phyloP scores from a whole-genome alignment of 768 basidiomycete genomes.

The Phaffia tasmanica region DNA sequence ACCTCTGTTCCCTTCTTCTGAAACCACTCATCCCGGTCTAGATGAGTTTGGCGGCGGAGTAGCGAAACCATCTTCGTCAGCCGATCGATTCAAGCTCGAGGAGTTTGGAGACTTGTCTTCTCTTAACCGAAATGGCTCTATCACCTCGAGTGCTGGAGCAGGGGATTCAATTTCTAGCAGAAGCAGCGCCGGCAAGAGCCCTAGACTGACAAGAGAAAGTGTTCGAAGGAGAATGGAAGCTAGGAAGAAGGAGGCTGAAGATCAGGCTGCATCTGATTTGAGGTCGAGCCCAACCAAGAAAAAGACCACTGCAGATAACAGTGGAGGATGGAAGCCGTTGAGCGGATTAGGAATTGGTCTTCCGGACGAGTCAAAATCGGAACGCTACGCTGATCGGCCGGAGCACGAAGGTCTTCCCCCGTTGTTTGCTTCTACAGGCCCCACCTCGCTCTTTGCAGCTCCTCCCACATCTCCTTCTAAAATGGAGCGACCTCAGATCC shows the following conservation, averaged over 20 bases:
- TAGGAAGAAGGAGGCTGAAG: constrained; percentile 1
- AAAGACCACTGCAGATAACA: neutral
- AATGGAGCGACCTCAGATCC: neutral
- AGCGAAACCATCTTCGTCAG: constrained; percentile 20
- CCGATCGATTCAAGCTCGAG: constrained; percentile 14
- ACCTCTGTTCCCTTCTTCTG: constrained; percentile 2
- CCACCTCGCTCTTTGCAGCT: neutral
- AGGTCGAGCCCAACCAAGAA: neutral
- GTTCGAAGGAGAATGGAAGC: constrained; percentile 18
- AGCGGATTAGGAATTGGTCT: constrained; percentile 14
- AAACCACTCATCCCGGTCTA: neutral
- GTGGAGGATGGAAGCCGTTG: constrained; percentile 1
- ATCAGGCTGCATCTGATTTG: neutral
- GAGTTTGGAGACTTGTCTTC: neutral
- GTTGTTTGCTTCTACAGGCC: neutral
- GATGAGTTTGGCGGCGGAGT: constrained; percentile 20
- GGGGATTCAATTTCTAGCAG: neutral
- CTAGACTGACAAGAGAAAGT: constrained; percentile 21
- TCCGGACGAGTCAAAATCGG: neutral
- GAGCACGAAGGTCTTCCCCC: constrained; percentile 10
- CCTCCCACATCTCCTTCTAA: constrained; percentile 11
- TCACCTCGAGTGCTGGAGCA: too few relatives aligned
- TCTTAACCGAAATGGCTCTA: too few relatives aligned
- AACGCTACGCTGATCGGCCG: too few relatives aligned
- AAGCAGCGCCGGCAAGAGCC: constrained; percentile 17